Percentiles rank a stretch among this genome's conserved stretches.
phyloP scores from a whole-genome alignment of 441 rosid species.

The Bruguiera hainesii region DNA sequence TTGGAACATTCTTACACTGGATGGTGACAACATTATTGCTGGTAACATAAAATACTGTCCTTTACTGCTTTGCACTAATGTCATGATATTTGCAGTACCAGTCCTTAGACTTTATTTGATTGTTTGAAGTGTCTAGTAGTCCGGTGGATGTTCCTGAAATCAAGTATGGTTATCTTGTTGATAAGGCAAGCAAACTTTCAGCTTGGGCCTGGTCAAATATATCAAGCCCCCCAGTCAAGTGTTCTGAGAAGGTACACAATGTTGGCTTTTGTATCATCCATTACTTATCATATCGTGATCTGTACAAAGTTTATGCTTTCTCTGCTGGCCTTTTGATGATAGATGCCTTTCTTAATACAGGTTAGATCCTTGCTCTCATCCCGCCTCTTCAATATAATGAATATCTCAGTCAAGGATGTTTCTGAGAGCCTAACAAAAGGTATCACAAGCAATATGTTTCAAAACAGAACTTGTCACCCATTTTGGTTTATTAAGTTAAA shows the following conservation, averaged over 20 bases:
- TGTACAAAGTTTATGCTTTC: not conserved
- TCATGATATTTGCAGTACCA: conserved; percentile 15
- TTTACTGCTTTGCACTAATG: conserved; percentile 12
- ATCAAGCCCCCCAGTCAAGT: conserved; percentile 54
- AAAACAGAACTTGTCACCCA: no score
- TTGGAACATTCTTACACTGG: conserved; percentile 65
- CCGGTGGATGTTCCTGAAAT: conserved; percentile 70
- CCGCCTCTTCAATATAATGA: conserved; percentile 51
- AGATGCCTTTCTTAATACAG: conserved; percentile 33
- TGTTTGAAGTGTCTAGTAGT: conserved; percentile 72
- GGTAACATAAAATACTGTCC: conserved; percentile 45
- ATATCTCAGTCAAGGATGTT: conserved; percentile 64
- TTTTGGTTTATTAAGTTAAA: no score
- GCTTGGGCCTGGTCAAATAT: conserved; percentile 66
- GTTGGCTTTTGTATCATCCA: conserved; percentile 12
- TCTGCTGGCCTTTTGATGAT: not conserved
- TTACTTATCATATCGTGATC: not conserved
- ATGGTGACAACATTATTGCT: conserved; percentile 70
- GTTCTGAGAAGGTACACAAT: conserved; percentile 55
- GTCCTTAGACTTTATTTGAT: conserved; percentile 8
- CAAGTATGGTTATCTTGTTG: conserved; percentile 56
- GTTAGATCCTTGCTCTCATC: conserved; percentile 51
- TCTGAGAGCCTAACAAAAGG: conserved; percentile 60
- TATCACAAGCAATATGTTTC: conserved; percentile 24
- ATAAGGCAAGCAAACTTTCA: conserved; percentile 35